These are phyloP conservation scores for Persicaria tinctoria DNA, from an alignment of 148 eudicot genomes.

Conservation along the genomic window DNA sequence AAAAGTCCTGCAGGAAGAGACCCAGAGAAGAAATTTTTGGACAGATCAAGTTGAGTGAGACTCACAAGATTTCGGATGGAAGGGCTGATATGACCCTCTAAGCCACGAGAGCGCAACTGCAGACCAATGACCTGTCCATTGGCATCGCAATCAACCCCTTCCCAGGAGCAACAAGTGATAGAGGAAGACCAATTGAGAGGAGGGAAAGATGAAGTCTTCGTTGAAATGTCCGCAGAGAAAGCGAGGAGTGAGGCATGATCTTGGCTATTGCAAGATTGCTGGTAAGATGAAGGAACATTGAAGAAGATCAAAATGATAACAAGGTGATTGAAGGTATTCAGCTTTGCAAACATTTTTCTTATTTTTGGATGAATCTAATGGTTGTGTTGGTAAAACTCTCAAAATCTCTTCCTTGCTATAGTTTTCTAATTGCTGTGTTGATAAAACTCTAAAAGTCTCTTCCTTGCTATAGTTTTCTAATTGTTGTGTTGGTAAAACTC, in stretches of 20 bases:
- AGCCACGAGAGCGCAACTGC: conserved; percentile 44
- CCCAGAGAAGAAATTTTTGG: conserved; percentile 54
- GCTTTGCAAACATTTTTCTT: not conserved
- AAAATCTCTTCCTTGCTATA: no score
- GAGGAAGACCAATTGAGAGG: conserved; percentile 48
- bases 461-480: no score
- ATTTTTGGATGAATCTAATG: not conserved
- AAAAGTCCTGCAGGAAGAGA: conserved; percentile 54
- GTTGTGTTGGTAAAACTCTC: not conserved
- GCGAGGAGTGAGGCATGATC: conserved; percentile 48
- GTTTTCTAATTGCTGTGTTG: no score
- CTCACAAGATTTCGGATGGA: conserved; percentile 38
- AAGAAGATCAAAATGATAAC: not conserved
- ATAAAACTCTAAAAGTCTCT: no score
- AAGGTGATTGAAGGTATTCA: not conserved
- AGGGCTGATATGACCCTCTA: conserved; percentile 37
- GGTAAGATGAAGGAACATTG: conserved; percentile 22
- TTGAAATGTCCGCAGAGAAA: conserved; percentile 29
- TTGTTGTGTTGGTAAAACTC: no score
- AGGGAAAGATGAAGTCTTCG: conserved; percentile 4
- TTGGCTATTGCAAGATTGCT: conserved; percentile 35
- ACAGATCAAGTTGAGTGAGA: conserved; percentile 55
- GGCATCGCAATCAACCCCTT: conserved; percentile 53
- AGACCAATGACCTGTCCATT: conserved; percentile 36
- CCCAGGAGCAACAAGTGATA: conserved; percentile 68